Evolutionary conservation across 2,329 filamentous ascomycete genomes (phyloP), one percentile per base, ranked within the genome.

Genomic region (Raffaelea ambrosiae): DNA sequence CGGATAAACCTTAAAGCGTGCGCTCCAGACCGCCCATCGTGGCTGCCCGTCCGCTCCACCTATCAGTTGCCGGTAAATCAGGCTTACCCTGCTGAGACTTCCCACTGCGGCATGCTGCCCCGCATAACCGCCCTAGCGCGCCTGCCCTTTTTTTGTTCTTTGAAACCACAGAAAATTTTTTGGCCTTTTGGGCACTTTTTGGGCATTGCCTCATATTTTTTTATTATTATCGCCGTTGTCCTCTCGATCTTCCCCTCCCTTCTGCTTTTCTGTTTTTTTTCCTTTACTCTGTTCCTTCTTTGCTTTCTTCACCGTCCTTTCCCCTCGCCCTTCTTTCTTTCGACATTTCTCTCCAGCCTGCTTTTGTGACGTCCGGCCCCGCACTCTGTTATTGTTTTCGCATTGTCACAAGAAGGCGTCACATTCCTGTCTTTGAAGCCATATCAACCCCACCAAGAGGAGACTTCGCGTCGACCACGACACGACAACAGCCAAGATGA

Each of bases 401-500:
- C n/a, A 13, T 13, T 29, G 26, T 29, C 13, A 13, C 26, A 29
- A 29, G 13, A 29, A 29, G 26, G 26, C 26, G 26, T 29, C 26
- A 38, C 35, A 5, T 9, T 19, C 8, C 35, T 38, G 8, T 16
- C 16, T 16, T 19, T 3, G 8, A 9, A 40, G 5, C 10, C 14
- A 10, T 19, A 19, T 20, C n/a, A n/a, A n/a, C 36, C 10, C 40
- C 19, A 42, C 40, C 19, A 41, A 41, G 13, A 42, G 5, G 21
- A 42, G 13, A 31, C 22, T 18, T 31, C 26, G 13, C 5, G 14
- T 38, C 35, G 39, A 20, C 18, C 18, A 40, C 8, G 20, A 9
- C 39, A 20, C 18, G 5, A 40, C 8, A 40, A 9, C 39, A 7
- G 11, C 39, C 70, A 77, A 61, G 63, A 95, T 95, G 89, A 78